A percentile compares a stretch with the other conserved stretches of the same genome.
These are phyloP conservation scores for Elsinoe ampelina DNA, from an alignment of 2,329 filamentous ascomycete genomes.

Conservation along the genomic window DNA sequence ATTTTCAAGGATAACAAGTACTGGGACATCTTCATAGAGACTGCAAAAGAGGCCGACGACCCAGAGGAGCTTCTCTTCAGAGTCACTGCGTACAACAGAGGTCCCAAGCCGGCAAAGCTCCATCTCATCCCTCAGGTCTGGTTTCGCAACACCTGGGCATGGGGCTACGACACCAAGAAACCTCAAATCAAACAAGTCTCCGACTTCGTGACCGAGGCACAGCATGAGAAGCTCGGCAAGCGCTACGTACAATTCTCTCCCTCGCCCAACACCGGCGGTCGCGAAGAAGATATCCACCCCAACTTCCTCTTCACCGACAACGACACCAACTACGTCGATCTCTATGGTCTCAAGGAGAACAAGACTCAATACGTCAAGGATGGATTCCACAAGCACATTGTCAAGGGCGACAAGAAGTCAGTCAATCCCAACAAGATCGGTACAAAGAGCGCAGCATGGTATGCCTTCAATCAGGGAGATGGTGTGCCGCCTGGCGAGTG, in stretches of 20 bases:
- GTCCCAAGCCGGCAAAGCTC: constrained; percentile 77
- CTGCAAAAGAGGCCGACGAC: constrained; percentile 85
- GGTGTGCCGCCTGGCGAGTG: constrained; percentile 86
- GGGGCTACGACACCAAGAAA: constrained; percentile 80
- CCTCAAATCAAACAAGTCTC: constrained; percentile 62
- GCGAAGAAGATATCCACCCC: constrained; percentile 75
- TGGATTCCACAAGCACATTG: constrained; percentile 82
- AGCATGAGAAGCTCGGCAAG: constrained; percentile 70
- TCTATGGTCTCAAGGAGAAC: constrained; percentile 72
- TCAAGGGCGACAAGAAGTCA: constrained; percentile 68
- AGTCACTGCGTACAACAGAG: constrained; percentile 92
- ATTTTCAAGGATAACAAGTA: constrained; percentile 82
- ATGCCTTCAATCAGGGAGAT: constrained; percentile 78
- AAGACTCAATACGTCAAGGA: constrained; percentile 83
- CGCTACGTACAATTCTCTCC: constrained; percentile 79
- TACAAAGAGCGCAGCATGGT: constrained; percentile 89
- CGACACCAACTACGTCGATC: constrained; percentile 72
- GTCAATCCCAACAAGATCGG: constrained; percentile 72
- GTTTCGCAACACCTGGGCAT: constrained; percentile 97
- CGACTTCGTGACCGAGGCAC: constrained; percentile 63
- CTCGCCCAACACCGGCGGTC: constrained; percentile 72
- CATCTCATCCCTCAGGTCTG: constrained; percentile 93
- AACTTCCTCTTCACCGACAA: constrained; percentile 89
- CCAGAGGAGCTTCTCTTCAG: constrained; percentile 88
- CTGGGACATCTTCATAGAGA: constrained; percentile 97